Conservation (phyloP, 1,284 basidiomycete species). For the Ceratobasidium sp. region DNA sequence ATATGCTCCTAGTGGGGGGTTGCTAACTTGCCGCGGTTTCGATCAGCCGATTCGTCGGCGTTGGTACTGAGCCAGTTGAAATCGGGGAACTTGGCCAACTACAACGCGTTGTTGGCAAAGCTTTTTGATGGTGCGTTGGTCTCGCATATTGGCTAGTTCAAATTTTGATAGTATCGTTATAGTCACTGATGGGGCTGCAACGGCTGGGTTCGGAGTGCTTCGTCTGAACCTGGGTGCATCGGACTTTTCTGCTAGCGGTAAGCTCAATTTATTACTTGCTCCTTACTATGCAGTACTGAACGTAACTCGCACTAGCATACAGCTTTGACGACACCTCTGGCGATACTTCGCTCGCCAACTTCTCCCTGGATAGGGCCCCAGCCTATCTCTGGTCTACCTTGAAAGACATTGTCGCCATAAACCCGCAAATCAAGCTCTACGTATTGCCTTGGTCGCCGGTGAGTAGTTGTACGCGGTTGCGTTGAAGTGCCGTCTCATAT, state of each 20-base stretch:
- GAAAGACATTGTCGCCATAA: constrained; percentile 62
- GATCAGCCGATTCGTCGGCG: constrained; percentile 65
- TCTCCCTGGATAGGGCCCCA: constrained; percentile 62
- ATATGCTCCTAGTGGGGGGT: not conserved
- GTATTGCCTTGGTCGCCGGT: constrained; percentile 68
- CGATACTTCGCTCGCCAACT: constrained; percentile 62
- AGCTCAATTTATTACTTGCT: constrained; percentile 43
- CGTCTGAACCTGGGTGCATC: constrained; percentile 65
- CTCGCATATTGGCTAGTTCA: not conserved
- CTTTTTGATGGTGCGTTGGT: constrained; percentile 58
- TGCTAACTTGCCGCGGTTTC: not conserved
- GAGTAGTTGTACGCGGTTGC: constrained; percentile 47
- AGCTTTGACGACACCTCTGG: constrained; percentile 62
- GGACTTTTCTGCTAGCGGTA: constrained; percentile 64
- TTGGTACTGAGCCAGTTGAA: constrained; percentile 63
- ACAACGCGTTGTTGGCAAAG: constrained; percentile 60
- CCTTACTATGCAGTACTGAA: not conserved
- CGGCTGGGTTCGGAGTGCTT: constrained; percentile 64
- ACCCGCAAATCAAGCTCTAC: constrained; percentile 61
- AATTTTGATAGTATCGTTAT: not conserved
- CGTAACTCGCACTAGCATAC: constrained; percentile 56
- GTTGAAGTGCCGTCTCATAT: constrained; percentile 7
- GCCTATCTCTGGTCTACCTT: constrained; percentile 64
- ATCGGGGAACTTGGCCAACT: constrained; percentile 61
- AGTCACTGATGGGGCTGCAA: constrained; percentile 63